Base-by-base conservation (phyloP, 441 rosid genomes). In the Erodium chrysanthum region DNA sequence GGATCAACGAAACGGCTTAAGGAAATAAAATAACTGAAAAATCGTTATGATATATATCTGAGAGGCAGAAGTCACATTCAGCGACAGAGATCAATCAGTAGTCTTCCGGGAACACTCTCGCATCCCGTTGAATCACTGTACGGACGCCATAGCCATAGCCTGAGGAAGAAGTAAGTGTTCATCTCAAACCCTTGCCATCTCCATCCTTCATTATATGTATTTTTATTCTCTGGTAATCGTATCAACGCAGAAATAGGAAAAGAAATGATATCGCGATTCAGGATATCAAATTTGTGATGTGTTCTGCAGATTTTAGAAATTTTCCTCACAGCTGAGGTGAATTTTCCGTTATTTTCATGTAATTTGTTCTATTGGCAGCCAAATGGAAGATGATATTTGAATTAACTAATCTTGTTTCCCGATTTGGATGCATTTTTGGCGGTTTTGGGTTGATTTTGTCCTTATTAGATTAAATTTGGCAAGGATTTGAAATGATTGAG, bases 101-200 rank as follows among this genome's bases (percentile, higher is more conserved):
- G 37, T 33, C 22, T 10, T 54, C 61, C 9, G 25, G 22, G 61
- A 54, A 54, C 61, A 54, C 61, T 20, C 27, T 54, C 61, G 25
- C 61, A 10, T 54, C 37, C 61, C 61, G 12, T 54, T 54, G 61
- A 54, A 54, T 54, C 61, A 54, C 61, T 54, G 61, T 54, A 54
- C 61, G 23, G 61, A 54, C 60, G 23, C 61, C 61, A 54, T 54
- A 54, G 9, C 61, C 61, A 33, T 54, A 54, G 9, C 61, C 61
- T 5, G 37, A 33, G 37, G 37, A 33, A 33, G 37, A 33, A 54
- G 25, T 54, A 27, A 54, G 61, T 54, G 7, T 54, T 54, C 12
- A 54, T 54, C 10, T 7, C 22, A 18, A 54, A 18, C 23, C 27
- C 61, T 20, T 5, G 12, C 22, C 61, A 54, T 27, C 25, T 20